Evolutionary conservation across 1,284 basidiomycete species (phyloP), one percentile per base, ranked within the genome.

Genomic region (Ceratorhiza oryzae-sativae): DNA sequence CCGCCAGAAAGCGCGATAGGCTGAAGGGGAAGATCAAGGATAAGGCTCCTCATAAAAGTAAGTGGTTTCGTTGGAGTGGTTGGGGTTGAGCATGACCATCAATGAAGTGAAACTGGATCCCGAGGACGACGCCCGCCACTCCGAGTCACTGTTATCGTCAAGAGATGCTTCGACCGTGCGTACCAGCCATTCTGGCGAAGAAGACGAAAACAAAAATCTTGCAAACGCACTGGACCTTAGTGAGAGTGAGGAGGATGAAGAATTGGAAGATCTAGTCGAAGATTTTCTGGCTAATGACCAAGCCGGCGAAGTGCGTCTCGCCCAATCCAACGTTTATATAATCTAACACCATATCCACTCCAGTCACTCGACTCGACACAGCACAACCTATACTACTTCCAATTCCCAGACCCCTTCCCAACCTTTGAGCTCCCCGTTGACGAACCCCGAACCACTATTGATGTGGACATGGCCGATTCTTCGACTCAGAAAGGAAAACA

Each of bases 371-470:
- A 32, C 9, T 32, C 36, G 81, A 34, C 79, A 81, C 70, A 56
- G 88, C 86, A 83, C 88, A 89, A 78, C 78, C 83, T 97, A 1
- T 97, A 93, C 78, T 90, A 95, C 75, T 97, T 97, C 82, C 95
- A 97, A 79, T 97, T 98, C 78, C 95, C 95, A 0, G 81, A 85
- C n/a, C 90, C 93, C 0, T 95, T 97, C 81, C 95, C 95, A 0
- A 85, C 83, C 15, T 97, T 96, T 80, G 75, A 83, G 45, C 72
- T 75, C 6, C 71, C 77, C 10, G 63, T 72, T 49, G 74, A 42
- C 15, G 51, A 30, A 42, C 18, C 36, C n/a, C 48, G 45, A 30
- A 56, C 76, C 58, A 18, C 62, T 3, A 71, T 77, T 63, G 67
- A 68, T 51, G 72, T 74, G 75, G 72, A 71, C 73, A 62, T 75